Conservation (phyloP, 345 rosid genomes). For the Brassica napus region DNA sequence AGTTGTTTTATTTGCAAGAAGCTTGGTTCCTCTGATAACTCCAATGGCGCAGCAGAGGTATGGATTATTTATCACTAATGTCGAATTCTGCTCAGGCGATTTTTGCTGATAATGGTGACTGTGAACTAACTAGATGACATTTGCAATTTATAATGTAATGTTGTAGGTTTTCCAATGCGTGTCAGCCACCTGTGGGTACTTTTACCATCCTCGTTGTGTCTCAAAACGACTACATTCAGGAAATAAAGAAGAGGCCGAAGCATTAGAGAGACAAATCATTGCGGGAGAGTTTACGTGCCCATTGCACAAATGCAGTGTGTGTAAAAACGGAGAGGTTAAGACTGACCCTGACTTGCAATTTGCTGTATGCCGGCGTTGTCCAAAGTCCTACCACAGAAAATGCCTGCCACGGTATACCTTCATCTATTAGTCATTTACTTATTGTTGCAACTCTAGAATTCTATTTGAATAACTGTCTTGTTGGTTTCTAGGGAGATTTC, state of each 20-base stretch:
- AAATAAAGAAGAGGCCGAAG: conserved; percentile 59
- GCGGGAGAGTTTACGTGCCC: conserved; percentile 80
- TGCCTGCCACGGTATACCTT: conserved; percentile 77
- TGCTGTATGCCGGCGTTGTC: conserved; percentile 95
- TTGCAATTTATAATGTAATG: conserved; percentile 3
- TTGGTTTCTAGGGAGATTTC: conserved; percentile 56
- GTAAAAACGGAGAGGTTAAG: conserved; percentile 72
- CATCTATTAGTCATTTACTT: conserved; percentile 13
- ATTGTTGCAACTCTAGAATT: not conserved
- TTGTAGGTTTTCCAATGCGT: conserved; percentile 79
- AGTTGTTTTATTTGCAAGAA: conserved; percentile 84
- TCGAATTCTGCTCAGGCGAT: conserved; percentile 9
- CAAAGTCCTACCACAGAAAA: conserved; percentile 82
- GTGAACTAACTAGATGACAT: conserved; percentile 8
- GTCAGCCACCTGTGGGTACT: conserved; percentile 85
- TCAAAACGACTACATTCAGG: conserved; percentile 54
- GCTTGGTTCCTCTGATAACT: conserved; percentile 77
- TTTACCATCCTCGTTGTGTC: conserved; percentile 84
- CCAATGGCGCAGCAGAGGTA: conserved; percentile 74
- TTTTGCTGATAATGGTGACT: conserved; percentile 23
- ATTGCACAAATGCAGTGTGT: conserved; percentile 74
- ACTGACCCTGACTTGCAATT: conserved; percentile 57
- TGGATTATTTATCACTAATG: conserved; percentile 25
- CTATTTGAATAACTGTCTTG: conserved; percentile 13
- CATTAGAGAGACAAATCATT: conserved; percentile 54